Percentiles rank a stretch among this genome's conserved stretches.
These are phyloP conservation scores for Leccinum pallidistipes DNA, from an alignment of 1,284 basidiomycete genomes.

Conservation along the genomic window DNA sequence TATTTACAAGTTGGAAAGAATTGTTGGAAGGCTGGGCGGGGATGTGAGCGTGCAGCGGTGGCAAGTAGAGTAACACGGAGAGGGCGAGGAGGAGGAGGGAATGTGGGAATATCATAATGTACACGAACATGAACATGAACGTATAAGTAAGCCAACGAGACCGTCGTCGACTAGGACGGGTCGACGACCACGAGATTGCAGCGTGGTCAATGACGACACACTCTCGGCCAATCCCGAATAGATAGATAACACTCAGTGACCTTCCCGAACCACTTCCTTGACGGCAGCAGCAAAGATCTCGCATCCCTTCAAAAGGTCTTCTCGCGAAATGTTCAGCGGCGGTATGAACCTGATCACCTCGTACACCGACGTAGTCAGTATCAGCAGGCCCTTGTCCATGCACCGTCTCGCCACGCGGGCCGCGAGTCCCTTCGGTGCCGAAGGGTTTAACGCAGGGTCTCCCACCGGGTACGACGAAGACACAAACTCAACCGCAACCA, in stretches of 20 bases:
- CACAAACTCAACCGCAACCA: constrained; percentile 82
- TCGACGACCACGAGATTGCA: constrained; percentile 14
- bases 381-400: constrained; percentile 79
- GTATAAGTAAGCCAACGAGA: neutral
- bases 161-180: constrained; percentile 11
- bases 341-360: constrained; percentile 83
- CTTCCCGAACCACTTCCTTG: constrained; percentile 59
- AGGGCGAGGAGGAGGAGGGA: neutral
- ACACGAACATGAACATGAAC: neutral
- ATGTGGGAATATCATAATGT: neutral
- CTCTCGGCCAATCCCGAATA: constrained; percentile 5
- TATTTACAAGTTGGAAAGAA: constrained; percentile 48
- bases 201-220: constrained; percentile 13
- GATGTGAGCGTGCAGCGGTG: constrained; percentile 49
- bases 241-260: constrained; percentile 23
- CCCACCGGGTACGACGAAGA: constrained; percentile 50
- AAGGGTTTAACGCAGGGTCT: constrained; percentile 43
- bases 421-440: constrained; percentile 65
- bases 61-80: constrained; percentile 12
- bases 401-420: constrained; percentile 78
- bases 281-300: constrained; percentile 63
- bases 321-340: constrained; percentile 61
- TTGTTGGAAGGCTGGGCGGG: constrained; percentile 74
- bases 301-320: constrained; percentile 60
- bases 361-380: constrained; percentile 79